Percentiles rank a stretch among this genome's conserved stretches.
These are phyloP conservation scores for Bipolaris oryzae DNA, from an alignment of 2,329 filamentous ascomycete species.

Conservation along the genomic window DNA sequence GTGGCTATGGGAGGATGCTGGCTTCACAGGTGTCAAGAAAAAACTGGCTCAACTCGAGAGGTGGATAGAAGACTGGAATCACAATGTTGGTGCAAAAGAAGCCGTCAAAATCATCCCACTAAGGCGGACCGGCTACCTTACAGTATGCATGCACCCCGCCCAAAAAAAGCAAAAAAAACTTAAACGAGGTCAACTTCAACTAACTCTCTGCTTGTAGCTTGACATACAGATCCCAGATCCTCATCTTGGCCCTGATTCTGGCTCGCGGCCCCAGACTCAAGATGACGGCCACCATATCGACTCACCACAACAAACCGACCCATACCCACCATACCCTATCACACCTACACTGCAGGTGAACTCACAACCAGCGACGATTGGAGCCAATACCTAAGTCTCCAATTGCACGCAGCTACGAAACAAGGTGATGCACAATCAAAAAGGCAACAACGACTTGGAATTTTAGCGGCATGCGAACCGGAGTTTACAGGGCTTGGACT, in stretches of 20 bases:
- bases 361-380: constrained; percentile 32
- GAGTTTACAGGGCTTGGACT: constrained; percentile 8
- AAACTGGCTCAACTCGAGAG: constrained; percentile 72
- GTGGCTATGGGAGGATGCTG: constrained; percentile 93
- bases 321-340: constrained; percentile 30
- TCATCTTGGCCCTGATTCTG: constrained; percentile 60
- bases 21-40: constrained; percentile 75
- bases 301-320: constrained; percentile 22
- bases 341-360: constrained; percentile 42
- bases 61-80: constrained; percentile 90
- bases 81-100: constrained; percentile 62
- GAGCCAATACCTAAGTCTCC: constrained; percentile 21
- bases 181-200: not conserved
- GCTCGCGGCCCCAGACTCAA: constrained; percentile 36
- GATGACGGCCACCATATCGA: constrained; percentile 27
- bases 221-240: constrained; percentile 84
- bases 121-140: constrained; percentile 86
- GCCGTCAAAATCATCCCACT: constrained; percentile 78
- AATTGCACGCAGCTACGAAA: not conserved
- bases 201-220: constrained; percentile 56
- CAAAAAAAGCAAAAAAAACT: not conserved
- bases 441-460: not conserved
- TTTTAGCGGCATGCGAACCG: constrained; percentile 14
- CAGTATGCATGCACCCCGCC: constrained; percentile 57
- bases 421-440: not conserved